These are phyloP conservation scores for Saccharomycopsis microspora DNA, from an alignment of 805 yeast species.

Conservation along the genomic window DNA sequence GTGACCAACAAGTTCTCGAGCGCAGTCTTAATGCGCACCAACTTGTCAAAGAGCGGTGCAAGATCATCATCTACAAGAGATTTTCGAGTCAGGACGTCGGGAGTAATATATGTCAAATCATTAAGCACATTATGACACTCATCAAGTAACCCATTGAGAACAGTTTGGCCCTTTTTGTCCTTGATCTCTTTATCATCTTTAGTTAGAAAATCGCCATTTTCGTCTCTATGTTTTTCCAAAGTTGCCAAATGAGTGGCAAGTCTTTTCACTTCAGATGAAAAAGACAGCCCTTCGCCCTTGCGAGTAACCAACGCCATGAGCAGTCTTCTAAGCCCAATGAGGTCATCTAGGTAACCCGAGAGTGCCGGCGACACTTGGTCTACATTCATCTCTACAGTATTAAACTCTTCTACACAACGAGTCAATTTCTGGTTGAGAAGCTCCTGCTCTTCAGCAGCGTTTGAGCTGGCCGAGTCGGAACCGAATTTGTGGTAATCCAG, in stretches of 20 bases:
- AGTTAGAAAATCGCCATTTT: constrained; percentile 38
- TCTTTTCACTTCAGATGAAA: background rate
- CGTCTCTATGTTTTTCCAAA: constrained; percentile 40
- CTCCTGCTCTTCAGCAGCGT: constrained; percentile 14
- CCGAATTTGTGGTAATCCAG: constrained; percentile 16
- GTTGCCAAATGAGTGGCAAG: constrained; percentile 21
- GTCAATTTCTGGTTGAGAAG: constrained; percentile 55
- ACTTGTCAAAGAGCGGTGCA: constrained; percentile 47
- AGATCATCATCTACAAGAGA: constrained; percentile 38
- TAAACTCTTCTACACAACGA: constrained; percentile 48
- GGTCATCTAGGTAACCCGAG: constrained; percentile 40
- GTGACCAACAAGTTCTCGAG: constrained; percentile 81
- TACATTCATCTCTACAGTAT: constrained; percentile 43
- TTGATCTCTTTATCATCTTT: constrained; percentile 11
- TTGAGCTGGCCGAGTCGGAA: constrained; percentile 15
- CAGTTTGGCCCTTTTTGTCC: constrained; percentile 30
- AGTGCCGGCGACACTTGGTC: constrained; percentile 41
- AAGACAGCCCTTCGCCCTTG: constrained; percentile 14
- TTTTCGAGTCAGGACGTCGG: constrained; percentile 16
- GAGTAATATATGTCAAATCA: constrained; percentile 46
- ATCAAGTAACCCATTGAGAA: constrained; percentile 66
- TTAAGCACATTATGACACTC: constrained; percentile 68
- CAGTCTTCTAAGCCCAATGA: constrained; percentile 53
- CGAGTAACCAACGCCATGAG: constrained; percentile 41
- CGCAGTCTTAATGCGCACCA: constrained; percentile 56